Evolutionary conservation across 805 yeast genomes (phyloP), one percentile per base, ranked within the genome.

Genomic region (Saturnispora silvae): DNA sequence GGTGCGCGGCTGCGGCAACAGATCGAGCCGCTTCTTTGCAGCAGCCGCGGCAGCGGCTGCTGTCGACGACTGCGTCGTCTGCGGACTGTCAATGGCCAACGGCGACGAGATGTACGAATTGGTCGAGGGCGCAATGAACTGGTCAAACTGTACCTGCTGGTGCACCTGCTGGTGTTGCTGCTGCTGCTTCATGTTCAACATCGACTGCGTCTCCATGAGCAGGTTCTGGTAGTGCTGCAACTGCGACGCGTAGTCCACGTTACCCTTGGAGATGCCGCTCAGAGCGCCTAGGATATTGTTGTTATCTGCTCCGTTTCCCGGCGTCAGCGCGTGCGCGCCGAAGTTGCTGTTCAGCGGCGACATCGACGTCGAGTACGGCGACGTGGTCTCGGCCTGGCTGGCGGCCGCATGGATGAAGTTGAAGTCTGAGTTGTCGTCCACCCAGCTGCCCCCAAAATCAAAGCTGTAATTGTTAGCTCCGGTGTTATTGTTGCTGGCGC

Each of bases 1-100:
- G 1, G 62, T 47, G 26, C 60, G 46, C 4, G 64, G 71, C 40
- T 68, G 70, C 4, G 65, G 57, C 3, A 52, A 52, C 28, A 53
- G 60, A 31, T 47, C 45, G 28, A n/a, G n/a, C n/a, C 42, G 41
- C 13, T 38, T 25, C 20, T 20, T 27, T 15, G n/a, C 31, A 23
- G 24, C 22, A 16, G 28, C 26, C 20, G 26, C 27, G 23, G 15
- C 23, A 7, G 32, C 7, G 24, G 24, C 24, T 8, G 24, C 7
- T n/a, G n/a, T n/a, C n/a, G n/a, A n/a, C n/a, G n/a, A n/a, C n/a
- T n/a, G n/a, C n/a, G n/a, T n/a, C n/a, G n/a, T n/a, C 24, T 8
- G 10, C 10, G 24, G 20, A 14, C 18, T 28, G 10, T 18, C 28
- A 10, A 27, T 20, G 19, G 22, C 33, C 4, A 20, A 14, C 8